Evolutionary conservation across 306 rosid species (phyloP).

Genomic region (Psophocarpus tetragonolobus): DNA sequence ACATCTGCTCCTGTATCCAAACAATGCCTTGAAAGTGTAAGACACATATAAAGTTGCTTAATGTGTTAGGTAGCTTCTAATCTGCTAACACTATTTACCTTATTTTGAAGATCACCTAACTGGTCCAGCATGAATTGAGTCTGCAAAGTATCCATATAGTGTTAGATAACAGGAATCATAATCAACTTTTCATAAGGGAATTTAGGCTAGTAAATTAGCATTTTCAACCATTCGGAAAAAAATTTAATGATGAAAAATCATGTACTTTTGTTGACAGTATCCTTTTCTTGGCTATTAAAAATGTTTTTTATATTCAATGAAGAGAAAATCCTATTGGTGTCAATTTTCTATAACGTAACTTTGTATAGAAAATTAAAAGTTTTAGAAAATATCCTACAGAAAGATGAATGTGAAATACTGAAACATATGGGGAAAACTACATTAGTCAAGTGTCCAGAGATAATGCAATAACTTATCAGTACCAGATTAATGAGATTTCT

Average conservation of each 20-base stretch:
- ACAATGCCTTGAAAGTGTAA: constrained; percentile 16
- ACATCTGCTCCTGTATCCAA: constrained; percentile 69
- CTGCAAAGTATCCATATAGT: constrained; percentile 52
- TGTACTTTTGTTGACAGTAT: neutral
- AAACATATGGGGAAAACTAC: neutral
- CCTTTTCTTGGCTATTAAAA: neutral
- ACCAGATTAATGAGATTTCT: neutral
- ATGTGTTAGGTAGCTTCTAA: neutral
- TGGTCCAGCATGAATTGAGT: constrained; percentile 97
- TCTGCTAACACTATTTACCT: constrained; percentile 50
- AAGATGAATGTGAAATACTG: neutral
- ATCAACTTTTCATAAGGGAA: neutral
- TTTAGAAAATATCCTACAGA: neutral
- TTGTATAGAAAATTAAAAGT: neutral
- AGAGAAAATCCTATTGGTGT: neutral
- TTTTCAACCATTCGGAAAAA: neutral
- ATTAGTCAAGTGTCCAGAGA: neutral
- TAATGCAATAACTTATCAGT: neutral
- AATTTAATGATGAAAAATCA: neutral
- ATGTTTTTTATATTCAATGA: neutral
- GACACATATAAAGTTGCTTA: neutral
- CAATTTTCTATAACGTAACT: neutral
- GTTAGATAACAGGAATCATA: neutral
- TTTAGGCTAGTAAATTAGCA: neutral
- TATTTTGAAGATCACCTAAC: constrained; percentile 84